Evolutionary conservation across 768 basidiomycete genomes (phyloP), one percentile per base, ranked within the genome.

Genomic region (Gyrodon lividus): DNA sequence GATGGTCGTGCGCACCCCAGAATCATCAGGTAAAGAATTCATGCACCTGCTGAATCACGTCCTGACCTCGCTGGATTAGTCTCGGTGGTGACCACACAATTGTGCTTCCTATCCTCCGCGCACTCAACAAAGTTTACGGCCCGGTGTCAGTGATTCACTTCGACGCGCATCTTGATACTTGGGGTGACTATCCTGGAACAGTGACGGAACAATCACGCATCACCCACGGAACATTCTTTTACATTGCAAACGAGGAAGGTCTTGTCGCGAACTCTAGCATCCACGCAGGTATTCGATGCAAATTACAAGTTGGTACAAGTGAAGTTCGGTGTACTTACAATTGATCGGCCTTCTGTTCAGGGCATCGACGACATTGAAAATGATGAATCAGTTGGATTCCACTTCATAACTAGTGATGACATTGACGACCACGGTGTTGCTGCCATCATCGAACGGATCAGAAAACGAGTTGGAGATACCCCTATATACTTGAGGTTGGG

Each of bases 51-150:
- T 7, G n/a, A 10, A 26, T 13, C 26, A 9, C 9, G 9, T 30
- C 14, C 53, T 54, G 48, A 49, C 33, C 24, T 9, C 16, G 2
- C 31, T 40, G 31, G 5, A 37, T 41, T 44, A 68, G 67, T 48
- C 74, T 90, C 24, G 93, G 93, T 22, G 92, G 92, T 6, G 92
- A 94, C 61, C 92, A 94, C 66, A 91, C 91, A 13, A 88, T 93
- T 56, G 91, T 86, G 7, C 78, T 92, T 16, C 90, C 92, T 7
- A 92, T 94, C 58, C 77, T 95, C 13, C 85, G 90, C 40, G 80
- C 92, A 14, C 70, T 95, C 38, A 70, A 87, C 71, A 83, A 83
- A 61, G 76, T 87, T 22, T 92, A 94, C 63, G 92, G 91, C 1
- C 87, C 88, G 0, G 77, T 90, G 48, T 84, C 85, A 31, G 86